Conservation (phyloP, 306 rosid genomes). For the Heteromeles arbutifolia region DNA sequence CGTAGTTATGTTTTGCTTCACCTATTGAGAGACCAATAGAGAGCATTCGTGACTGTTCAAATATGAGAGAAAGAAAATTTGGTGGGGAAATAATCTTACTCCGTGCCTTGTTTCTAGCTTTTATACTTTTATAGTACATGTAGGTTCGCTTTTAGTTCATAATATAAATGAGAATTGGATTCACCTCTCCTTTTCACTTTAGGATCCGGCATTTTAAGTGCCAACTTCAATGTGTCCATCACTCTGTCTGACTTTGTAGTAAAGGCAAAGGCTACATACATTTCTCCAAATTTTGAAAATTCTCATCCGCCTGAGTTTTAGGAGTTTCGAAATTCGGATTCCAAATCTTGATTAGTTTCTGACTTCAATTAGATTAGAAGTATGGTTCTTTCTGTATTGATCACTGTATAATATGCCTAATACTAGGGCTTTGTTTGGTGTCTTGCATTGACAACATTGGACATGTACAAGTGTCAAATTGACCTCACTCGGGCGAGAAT, state of each 20-base stretch:
- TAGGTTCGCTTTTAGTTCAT: too few species aligned
- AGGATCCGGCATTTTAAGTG: conserved; percentile 31
- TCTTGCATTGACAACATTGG: neutral
- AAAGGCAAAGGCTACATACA: neutral
- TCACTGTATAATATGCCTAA: neutral
- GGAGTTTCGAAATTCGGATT: neutral
- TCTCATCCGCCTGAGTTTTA: neutral
- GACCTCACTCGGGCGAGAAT: neutral
- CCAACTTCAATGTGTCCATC: conserved; percentile 18
- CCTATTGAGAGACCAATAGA: too few species aligned
- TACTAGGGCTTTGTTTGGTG: neutral
- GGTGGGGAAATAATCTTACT: too few species aligned
- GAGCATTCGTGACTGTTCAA: too few species aligned
- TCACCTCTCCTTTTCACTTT: conserved; percentile 36
- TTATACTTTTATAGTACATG: too few species aligned
- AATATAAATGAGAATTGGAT: conserved; percentile 38
- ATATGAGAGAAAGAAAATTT: too few species aligned
- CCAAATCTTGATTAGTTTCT: neutral
- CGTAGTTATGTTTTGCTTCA: too few species aligned
- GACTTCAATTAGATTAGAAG: neutral
- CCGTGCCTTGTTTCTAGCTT: neutral
- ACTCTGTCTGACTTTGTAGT: conserved; percentile 25
- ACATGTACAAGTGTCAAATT: neutral
- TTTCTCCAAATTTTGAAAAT: conserved; percentile 4
- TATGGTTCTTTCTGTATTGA: neutral